Percentiles rank a stretch among this genome's conserved stretches.
Evolutionary conservation across 768 basidiomycete species (phyloP).

Genomic region (Russula foetens): DNA sequence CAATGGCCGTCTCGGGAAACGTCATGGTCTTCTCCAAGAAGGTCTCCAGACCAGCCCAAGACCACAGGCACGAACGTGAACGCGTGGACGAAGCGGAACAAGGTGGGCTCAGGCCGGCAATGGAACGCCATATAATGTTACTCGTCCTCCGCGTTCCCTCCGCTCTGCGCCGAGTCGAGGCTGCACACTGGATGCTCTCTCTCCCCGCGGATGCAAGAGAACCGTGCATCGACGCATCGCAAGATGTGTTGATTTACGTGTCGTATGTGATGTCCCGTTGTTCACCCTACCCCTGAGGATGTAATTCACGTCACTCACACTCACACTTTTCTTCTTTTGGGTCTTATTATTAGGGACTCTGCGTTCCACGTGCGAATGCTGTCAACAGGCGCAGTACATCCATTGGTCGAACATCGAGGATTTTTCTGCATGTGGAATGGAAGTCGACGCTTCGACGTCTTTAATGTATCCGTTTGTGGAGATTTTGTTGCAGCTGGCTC

Average conservation of each 20-base stretch:
- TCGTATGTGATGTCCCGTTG: background rate
- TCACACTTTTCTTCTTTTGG: background rate
- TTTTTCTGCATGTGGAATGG: background rate
- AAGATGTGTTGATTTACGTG: slow-evolving; percentile 8
- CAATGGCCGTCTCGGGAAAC: slow-evolving; percentile 1
- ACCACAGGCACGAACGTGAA: background rate
- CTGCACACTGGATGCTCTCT: background rate
- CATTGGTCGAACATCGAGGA: background rate
- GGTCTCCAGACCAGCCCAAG: too few species aligned
- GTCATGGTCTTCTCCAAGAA: slow-evolving; percentile 2
- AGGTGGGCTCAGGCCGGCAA: too few species aligned
- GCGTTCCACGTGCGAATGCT: background rate
- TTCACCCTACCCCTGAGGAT: too few species aligned
- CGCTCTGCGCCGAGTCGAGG: background rate
- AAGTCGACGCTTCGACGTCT: background rate
- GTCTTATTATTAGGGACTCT: background rate
- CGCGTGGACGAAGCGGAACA: too few species aligned
- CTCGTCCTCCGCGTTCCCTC: slow-evolving; percentile 10
- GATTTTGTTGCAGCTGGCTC: slow-evolving; percentile 5
- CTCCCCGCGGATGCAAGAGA: background rate
- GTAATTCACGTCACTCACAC: background rate
- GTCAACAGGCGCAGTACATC: background rate
- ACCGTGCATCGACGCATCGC: slow-evolving; percentile 6
- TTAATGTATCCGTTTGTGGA: background rate
- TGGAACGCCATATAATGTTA: background rate